A percentile compares a stretch with the other conserved stretches of the same genome.
phyloP scores from a whole-genome alignment of 768 basidiomycete genomes.

The Boletellus emodensis region DNA sequence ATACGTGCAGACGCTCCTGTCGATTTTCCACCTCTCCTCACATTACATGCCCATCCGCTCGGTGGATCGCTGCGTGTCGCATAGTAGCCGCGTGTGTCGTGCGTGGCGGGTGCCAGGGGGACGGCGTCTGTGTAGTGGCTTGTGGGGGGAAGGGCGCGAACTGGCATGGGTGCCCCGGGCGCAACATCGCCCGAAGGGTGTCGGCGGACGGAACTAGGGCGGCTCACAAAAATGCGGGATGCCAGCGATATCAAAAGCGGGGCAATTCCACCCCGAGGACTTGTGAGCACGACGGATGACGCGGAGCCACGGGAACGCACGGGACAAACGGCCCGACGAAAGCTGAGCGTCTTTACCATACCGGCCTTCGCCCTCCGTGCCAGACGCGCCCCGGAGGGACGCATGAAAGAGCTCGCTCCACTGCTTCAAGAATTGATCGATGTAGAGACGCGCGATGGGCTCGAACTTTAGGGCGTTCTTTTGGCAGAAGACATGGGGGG shows the following conservation, averaged over 20 bases:
- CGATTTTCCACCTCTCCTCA: too few species aligned
- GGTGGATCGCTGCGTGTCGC: too few species aligned
- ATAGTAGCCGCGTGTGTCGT: too few species aligned
- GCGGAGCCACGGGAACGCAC: conserved; percentile 35
- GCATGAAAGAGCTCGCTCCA: conserved; percentile 68
- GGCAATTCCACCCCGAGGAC: conserved; percentile 50
- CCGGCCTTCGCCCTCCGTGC: conserved; percentile 63
- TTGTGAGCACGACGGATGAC: conserved; percentile 3
- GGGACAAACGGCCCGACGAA: conserved; percentile 73
- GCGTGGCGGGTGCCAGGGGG: too few species aligned
- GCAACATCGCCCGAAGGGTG: conserved; percentile 54
- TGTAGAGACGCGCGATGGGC: conserved; percentile 63
- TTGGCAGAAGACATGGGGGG: conserved; percentile 71
- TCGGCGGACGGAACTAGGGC: neutral
- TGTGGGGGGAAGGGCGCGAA: too few species aligned
- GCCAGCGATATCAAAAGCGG: conserved; percentile 77
- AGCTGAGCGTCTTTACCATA: conserved; percentile 55
- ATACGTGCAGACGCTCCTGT: too few species aligned
- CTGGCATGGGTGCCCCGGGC: conserved; percentile 82
- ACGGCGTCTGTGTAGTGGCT: too few species aligned
- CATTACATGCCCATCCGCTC: too few species aligned
- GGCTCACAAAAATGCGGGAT: neutral
- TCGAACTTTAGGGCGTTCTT: conserved; percentile 87
- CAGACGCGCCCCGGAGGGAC: conserved; percentile 53
- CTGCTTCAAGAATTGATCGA: conserved; percentile 57